Base-by-base conservation (phyloP, 192 early-diverging fungal genomes). In the Chytriomyces hyalinus region DNA sequence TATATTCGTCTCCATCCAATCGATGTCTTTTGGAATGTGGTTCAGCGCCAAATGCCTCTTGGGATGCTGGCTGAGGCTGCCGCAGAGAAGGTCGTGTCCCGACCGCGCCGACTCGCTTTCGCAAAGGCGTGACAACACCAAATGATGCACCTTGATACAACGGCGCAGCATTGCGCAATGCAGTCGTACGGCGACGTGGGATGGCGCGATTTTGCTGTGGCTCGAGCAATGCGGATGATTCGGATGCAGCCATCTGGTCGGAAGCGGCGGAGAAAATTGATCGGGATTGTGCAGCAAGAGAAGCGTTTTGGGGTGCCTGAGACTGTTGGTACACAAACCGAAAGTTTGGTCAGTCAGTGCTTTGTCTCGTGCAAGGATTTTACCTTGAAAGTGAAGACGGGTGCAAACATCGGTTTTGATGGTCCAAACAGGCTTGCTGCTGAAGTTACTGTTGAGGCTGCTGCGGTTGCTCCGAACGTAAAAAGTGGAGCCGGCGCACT, bases 311-410 rank as follows among this genome's bases (percentile, higher is more conserved):
- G 3, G 36, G 36, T 36, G 36, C 36, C 1, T 36, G 36, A 36
- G 36, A 36, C 36, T 36, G 44, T 43, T 3, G 22, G 10, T 67
- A 2, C 26, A 9, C 11, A 10, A 8, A 11, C 44, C 11, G 28
- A 17, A 10, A 22, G 46, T 7, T 20, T 70, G 68, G 49, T 28
- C 11, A n/a, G 68, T 17, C 49, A 70, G 46, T 13, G 6, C 9
- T 47, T 51, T 57, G 68, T 53, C 13, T 7, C 6, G 10, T 57
- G 53, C 3, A 28, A 61, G 46, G 44, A 53, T 73, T 64, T 49
- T 59, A 71, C 73, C 6, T 44, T 75, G 61, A 75, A 75, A 13
- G 73, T 49, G 36, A 75, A 75, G 6, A 75, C 62, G 6, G 73
- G 73, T 22, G 61, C 62, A 43, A 75, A 75, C 24, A 75, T 24